Conservation (phyloP, 1,139 yeast species). For the Casaregolazyma lundiana region DNA sequence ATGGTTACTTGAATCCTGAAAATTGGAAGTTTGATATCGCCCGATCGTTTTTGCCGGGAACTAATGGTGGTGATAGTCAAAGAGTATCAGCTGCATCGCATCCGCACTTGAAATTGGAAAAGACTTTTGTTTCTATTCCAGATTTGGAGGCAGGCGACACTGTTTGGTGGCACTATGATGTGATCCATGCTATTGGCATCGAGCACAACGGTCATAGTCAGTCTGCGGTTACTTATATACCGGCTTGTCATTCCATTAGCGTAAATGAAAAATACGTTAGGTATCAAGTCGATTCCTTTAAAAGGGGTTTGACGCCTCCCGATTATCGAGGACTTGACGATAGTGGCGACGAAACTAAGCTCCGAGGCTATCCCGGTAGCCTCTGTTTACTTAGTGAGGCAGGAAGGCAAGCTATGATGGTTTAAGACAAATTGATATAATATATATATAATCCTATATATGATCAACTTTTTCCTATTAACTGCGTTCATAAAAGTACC, state of each 20-base stretch:
- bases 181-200: slow-evolving; percentile 45
- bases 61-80: slow-evolving; percentile 21
- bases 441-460: no score
- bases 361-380: no score
- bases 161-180: slow-evolving; percentile 49
- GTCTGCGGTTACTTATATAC: slow-evolving; percentile 40
- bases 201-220: slow-evolving; percentile 38
- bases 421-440: no score
- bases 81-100: slow-evolving; percentile 13
- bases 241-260: slow-evolving; percentile 17
- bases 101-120: slow-evolving; percentile 27
- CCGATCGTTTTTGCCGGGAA: slow-evolving; percentile 12
- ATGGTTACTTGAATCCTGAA: slow-evolving; percentile 34
- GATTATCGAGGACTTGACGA: no score
- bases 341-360: no score
- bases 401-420: background rate
- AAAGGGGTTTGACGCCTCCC: background rate
- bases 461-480: no score
- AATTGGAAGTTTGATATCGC: slow-evolving; percentile 26
- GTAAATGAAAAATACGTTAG: background rate
- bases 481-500: no score
- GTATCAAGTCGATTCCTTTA: background rate
- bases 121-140: slow-evolving; percentile 27
- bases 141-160: slow-evolving; percentile 35
- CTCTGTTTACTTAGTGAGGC: background rate